Evolutionary conservation across 352 stramenopile genomes (phyloP).

Genomic region (Globisporangium cylindrosporum): DNA sequence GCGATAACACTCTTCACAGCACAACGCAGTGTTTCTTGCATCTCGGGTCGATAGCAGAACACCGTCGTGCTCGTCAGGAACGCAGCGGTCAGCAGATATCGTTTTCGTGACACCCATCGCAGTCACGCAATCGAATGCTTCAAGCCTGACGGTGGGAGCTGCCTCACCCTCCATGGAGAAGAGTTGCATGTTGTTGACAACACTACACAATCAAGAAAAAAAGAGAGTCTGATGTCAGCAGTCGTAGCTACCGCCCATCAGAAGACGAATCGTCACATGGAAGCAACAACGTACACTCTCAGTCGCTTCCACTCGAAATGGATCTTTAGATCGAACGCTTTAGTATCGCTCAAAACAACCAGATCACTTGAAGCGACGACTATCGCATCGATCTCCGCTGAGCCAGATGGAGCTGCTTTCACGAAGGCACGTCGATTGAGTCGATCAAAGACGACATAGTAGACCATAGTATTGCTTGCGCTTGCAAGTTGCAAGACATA

Average conservation of each 20-base stretch:
- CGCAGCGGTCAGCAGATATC: not conserved
- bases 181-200: conserved; percentile 1
- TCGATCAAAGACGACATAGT: conserved; percentile 14
- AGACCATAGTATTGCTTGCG: not conserved
- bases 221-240: not conserved
- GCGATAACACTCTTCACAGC: conserved; percentile 17
- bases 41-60: conserved; percentile 6
- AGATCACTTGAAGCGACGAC: conserved; percentile 3
- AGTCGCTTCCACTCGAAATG: conserved; percentile 16
- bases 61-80: conserved; percentile 11
- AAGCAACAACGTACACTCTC: conserved; percentile 19
- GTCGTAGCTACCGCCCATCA: too few relatives aligned
- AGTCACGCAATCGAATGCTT: conserved; percentile 19
- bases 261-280: not conserved
- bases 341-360: conserved; percentile 8
- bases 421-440: not conserved
- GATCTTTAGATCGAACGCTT: conserved; percentile 19
- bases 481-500: conserved; percentile 8
- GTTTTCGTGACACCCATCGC: conserved; percentile 13
- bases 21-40: conserved; percentile 7
- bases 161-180: conserved; percentile 13
- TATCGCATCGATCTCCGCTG: not conserved
- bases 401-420: not conserved
- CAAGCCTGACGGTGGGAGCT: not conserved
- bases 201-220: not conserved